Conservation (phyloP, 306 rosid genomes). For the Prunus salicina region DNA sequence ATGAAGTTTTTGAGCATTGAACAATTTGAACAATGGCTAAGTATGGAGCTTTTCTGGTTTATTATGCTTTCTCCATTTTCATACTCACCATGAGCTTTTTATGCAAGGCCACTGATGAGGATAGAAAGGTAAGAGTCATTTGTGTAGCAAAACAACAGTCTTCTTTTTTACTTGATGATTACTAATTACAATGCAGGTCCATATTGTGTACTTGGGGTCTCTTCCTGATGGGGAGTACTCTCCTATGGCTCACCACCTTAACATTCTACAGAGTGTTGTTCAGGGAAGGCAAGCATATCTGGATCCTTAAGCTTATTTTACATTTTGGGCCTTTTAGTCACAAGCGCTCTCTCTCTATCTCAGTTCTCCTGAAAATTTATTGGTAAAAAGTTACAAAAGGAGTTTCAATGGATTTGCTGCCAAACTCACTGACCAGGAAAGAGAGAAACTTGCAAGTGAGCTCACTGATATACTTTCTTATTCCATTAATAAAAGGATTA, state of each 20-base stretch:
- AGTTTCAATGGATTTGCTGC: slow-evolving; percentile 44
- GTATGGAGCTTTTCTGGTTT: not conserved
- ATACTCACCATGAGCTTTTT: not conserved
- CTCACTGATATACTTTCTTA: not conserved
- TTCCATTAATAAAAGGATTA: no score
- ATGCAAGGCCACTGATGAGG: not conserved
- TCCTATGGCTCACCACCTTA: not conserved
- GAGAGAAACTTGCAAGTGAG: slow-evolving; percentile 19
- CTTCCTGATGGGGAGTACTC: not conserved
- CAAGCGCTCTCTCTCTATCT: not conserved
- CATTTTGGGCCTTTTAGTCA: not conserved
- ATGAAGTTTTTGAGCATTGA: not conserved
- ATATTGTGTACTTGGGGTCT: slow-evolving; percentile 20
- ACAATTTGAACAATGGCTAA: not conserved
- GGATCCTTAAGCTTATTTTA: no score
- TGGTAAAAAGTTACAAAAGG: slow-evolving; percentile 29
- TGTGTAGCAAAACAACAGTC: not conserved
- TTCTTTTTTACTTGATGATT: not conserved
- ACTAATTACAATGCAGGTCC: not conserved
- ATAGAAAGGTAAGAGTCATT: not conserved
- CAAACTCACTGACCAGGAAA: slow-evolving; percentile 21
- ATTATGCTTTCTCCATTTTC: not conserved
- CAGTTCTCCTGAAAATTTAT: not conserved
- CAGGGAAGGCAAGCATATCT: slow-evolving; percentile 1
- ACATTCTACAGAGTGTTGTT: slow-evolving; percentile 1